Conservation (phyloP, 208 protist species). For the Trypanosoma cruzi region DNA sequence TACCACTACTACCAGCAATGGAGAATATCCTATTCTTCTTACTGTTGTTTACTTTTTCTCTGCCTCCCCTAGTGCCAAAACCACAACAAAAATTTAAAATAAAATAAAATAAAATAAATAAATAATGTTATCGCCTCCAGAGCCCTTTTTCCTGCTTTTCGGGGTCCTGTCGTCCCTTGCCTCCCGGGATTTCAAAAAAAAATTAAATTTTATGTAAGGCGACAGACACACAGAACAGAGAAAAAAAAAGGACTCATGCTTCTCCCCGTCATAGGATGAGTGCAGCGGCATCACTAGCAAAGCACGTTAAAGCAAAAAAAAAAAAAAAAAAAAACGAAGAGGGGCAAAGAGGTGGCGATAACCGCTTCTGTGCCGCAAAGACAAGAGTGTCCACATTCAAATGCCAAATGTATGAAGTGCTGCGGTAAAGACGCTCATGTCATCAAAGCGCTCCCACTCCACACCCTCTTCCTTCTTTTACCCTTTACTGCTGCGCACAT, state of each 20-base stretch:
- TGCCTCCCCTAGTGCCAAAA: no score
- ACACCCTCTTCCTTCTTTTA: not conserved
- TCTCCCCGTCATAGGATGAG: not conserved
- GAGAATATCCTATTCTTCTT: no score
- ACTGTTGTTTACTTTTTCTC: no score
- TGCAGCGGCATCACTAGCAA: not conserved
- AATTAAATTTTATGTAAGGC: not conserved
- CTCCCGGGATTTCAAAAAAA: not conserved
- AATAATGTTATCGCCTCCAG: no score
- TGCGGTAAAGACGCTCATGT: not conserved
- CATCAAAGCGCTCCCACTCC: not conserved
- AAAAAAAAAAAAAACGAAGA: not conserved
- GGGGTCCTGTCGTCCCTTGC: not conserved
- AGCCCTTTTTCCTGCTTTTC: not conserved
- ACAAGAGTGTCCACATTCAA: not conserved
- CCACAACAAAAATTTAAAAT: no score
- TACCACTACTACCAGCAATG: no score
- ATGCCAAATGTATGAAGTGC: not conserved
- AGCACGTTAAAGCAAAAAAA: not conserved
- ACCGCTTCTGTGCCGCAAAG: not conserved
- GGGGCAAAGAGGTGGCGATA: no score
- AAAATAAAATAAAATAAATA: no score
- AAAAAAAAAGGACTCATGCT: not conserved
- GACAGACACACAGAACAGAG: not conserved
- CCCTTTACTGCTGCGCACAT: slow-evolving; percentile 68